Conservation (phyloP, 345 rosid genomes). For the Populus pruinosa region DNA sequence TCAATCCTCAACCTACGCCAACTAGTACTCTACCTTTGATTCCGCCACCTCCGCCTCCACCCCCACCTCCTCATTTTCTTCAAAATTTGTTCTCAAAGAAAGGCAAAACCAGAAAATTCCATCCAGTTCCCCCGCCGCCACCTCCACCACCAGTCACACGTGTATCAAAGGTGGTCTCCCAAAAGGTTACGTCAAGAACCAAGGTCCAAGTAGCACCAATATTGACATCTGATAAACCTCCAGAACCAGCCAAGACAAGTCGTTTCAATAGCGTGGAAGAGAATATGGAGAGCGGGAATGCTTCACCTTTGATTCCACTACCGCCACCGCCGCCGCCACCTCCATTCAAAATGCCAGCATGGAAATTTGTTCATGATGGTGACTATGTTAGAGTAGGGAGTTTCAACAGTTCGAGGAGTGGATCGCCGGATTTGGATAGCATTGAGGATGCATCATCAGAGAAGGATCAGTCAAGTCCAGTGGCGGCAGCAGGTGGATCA, state of each 20-base stretch:
- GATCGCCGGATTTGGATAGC: conserved; percentile 49
- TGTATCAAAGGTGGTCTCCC: neutral
- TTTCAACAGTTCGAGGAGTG: conserved; percentile 43
- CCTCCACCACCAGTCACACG: conserved; percentile 46
- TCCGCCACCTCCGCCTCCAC: conserved; percentile 33
- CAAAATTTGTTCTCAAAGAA: conserved; percentile 63
- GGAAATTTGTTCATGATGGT: conserved; percentile 57
- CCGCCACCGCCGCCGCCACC: conserved; percentile 88
- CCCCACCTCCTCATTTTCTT: conserved; percentile 49
- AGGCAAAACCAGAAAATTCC: conserved; percentile 43
- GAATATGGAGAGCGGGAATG: conserved; percentile 35
- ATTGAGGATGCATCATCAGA: conserved; percentile 32
- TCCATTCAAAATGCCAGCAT: conserved; percentile 62
- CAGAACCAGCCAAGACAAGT: conserved; percentile 31
- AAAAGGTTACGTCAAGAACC: conserved; percentile 20
- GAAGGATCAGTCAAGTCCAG: conserved; percentile 24
- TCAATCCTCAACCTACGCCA: conserved; percentile 31
- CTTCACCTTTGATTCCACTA: conserved; percentile 50
- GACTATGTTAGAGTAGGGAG: conserved; percentile 72
- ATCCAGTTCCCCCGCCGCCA: conserved; percentile 36
- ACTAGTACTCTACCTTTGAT: neutral
- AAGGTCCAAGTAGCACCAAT: conserved; percentile 23
- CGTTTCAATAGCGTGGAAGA: conserved; percentile 23
- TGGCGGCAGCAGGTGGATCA: neutral
- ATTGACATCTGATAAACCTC: conserved; percentile 27